Base-by-base conservation (phyloP, 495 filamentous ascomycete genomes). In the Filosporella fistucella region DNA sequence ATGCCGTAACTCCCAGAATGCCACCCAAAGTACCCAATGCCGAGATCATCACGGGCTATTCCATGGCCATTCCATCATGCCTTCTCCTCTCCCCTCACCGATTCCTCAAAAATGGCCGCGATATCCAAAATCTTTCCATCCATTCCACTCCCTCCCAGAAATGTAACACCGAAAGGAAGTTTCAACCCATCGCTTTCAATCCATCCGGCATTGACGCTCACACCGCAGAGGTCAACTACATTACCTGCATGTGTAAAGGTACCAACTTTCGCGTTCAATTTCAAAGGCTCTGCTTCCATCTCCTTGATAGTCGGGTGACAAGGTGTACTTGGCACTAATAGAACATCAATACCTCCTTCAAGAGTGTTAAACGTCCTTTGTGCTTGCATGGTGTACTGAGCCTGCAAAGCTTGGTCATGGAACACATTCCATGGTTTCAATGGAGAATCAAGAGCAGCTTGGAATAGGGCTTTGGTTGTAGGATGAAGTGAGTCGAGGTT, bases 171-270 rank as follows among this genome's bases (percentile, higher is more conserved):
- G 62, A 85, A 86, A 7, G 82, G 81, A 51, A 85, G 57, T 29
- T 50, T 52, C 34, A 51, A 56, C 20, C 48, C 64, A 39, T 55
- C 57, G 16, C 34, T 37, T 36, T 55, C 58, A 20, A 54, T 60
- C 52, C 57, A 61, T 0, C 75, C 74, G 1, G 79, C 78, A 24
- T 77, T 77, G 18, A 85, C 69, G 28, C 75, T 74, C 17, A 80
- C 63, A 4, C 69, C 82, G 58, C 78, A 84, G 44, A 84, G 58
- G 64, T 86, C 82, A 10, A 85, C 61, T 38, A 85, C 80, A 52
- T 86, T 85, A 4, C 69, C 82, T 40, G 69, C 79, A 59, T 86
- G 80, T 6, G 80, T 80, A 48, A 82, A 85, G 14, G 67, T 73
- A 4, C 82, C 81, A 10, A 84, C 52, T 16, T 68, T 59, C 2